Percentiles rank a stretch among this genome's conserved stretches.
Conservation (phyloP, 148 eudicot species). For the Agrostemma githago region DNA sequence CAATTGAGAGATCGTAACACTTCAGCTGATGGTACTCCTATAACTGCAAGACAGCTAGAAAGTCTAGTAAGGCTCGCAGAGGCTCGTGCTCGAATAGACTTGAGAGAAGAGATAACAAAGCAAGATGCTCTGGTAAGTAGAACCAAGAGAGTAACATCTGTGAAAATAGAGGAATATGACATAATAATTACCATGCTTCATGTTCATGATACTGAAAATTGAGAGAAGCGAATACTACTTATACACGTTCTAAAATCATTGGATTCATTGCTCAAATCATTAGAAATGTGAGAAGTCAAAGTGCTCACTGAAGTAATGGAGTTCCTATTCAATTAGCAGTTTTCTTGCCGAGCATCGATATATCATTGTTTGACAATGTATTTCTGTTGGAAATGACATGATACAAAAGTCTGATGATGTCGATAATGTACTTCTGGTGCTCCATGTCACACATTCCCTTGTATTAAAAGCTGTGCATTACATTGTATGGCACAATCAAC, state of each 20-base stretch:
- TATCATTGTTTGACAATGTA: neutral
- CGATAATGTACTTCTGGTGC: neutral
- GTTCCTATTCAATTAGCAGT: neutral
- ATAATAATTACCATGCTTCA: neutral
- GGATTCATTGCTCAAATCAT: neutral
- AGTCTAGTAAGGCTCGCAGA: slow-evolving; percentile 91
- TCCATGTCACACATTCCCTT: neutral
- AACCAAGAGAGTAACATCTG: neutral
- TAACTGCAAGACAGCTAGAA: slow-evolving; percentile 97
- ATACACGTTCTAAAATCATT: neutral
- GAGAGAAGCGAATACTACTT: neutral
- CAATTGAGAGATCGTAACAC: slow-evolving; percentile 80
- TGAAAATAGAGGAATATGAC: neutral
- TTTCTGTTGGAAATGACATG: neutral
- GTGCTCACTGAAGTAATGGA: neutral
- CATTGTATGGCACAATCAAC: slow-evolving; percentile 5
- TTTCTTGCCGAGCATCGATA: neutral
- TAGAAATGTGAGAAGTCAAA: slow-evolving; percentile 1
- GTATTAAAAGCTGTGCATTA: neutral
- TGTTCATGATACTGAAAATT: neutral
- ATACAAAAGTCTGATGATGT: neutral
- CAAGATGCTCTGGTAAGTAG: slow-evolving; percentile 88
- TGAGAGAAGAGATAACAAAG: slow-evolving; percentile 78
- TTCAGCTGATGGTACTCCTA: slow-evolving; percentile 94
- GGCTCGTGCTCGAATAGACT: slow-evolving; percentile 91